Evolutionary conservation across 2,329 filamentous ascomycete species (phyloP).

Genomic region (Claviceps pusilla): DNA sequence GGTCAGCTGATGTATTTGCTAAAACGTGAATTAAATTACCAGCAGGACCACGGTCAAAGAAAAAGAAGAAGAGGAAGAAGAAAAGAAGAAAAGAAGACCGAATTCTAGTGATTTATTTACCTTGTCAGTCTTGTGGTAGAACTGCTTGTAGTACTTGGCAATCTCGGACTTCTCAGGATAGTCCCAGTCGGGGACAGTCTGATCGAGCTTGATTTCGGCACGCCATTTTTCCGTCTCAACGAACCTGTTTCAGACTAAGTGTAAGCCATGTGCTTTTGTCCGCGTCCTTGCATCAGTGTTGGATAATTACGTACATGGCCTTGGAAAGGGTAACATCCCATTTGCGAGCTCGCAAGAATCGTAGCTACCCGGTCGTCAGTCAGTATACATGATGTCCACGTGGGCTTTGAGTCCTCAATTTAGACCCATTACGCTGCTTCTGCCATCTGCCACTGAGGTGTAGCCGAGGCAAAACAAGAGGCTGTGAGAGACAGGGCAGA

Average conservation of each 20-base stretch:
- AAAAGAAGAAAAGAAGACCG: not conserved
- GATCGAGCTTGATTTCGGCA: constrained; percentile 69
- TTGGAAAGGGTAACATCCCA: constrained; percentile 76
- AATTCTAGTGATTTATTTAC: constrained; percentile 23
- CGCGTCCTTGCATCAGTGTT: not conserved
- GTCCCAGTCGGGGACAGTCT: constrained; percentile 65
- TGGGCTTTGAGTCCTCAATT: too few species aligned
- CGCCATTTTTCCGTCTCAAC: constrained; percentile 83
- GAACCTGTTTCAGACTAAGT: constrained; percentile 47
- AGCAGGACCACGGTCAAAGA: not conserved
- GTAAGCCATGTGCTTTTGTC: not conserved
- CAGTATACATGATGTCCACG: not conserved
- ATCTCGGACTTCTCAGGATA: constrained; percentile 76
- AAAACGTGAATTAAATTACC: not conserved
- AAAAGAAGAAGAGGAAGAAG: too few species aligned
- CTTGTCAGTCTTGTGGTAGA: constrained; percentile 95
- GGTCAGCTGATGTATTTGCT: not conserved
- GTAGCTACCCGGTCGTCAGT: constrained; percentile 37
- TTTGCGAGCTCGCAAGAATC: constrained; percentile 87
- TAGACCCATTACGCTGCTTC: not conserved
- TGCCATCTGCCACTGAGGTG: not conserved
- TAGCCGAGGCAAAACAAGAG: not conserved
- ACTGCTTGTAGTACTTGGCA: constrained; percentile 89
- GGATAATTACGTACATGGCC: constrained; percentile 56
- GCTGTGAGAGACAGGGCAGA: not conserved